phyloP scores from a whole-genome alignment of 2,329 filamentous ascomycete species.

The Beauveria australis region DNA sequence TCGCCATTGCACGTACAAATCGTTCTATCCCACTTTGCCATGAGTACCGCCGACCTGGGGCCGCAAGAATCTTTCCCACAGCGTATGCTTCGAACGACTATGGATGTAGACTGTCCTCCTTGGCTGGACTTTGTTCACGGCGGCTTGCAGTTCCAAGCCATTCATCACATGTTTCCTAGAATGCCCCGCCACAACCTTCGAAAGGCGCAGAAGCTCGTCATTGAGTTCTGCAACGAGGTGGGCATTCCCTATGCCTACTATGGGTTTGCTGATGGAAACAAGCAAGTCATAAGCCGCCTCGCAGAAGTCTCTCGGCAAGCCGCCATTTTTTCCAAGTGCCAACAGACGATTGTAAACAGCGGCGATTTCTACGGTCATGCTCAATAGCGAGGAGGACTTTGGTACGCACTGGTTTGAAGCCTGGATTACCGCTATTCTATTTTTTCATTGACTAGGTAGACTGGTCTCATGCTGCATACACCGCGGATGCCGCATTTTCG shows the following conservation, averaged over 20 bases:
- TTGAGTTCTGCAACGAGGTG: conserved; percentile 74
- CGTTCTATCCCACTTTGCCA: conserved; percentile 85
- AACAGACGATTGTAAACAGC: conserved; percentile 38
- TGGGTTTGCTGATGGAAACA: conserved; percentile 77
- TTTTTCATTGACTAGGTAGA: not conserved
- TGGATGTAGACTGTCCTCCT: conserved; percentile 81
- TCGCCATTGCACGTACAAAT: conserved; percentile 84
- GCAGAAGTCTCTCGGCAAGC: conserved; percentile 76
- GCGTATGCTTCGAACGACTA: conserved; percentile 84
- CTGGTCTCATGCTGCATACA: not conserved
- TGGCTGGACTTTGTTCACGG: conserved; percentile 90
- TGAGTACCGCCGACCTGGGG: conserved; percentile 83
- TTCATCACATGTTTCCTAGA: conserved; percentile 78
- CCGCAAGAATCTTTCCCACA: conserved; percentile 81
- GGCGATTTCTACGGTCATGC: conserved; percentile 16
- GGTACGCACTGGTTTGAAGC: not conserved
- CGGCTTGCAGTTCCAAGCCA: conserved; percentile 80
- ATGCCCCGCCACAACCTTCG: conserved; percentile 81
- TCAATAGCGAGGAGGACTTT: not conserved
- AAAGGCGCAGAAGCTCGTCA: conserved; percentile 63
- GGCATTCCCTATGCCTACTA: conserved; percentile 79
- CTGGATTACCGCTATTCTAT: not conserved
- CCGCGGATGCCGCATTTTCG: not conserved
- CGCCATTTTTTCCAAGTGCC: conserved; percentile 67
- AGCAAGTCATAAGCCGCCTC: conserved; percentile 66